Conservation (phyloP, 352 stramenopile genomes). For the Globisporangium abappressorium region DNA sequence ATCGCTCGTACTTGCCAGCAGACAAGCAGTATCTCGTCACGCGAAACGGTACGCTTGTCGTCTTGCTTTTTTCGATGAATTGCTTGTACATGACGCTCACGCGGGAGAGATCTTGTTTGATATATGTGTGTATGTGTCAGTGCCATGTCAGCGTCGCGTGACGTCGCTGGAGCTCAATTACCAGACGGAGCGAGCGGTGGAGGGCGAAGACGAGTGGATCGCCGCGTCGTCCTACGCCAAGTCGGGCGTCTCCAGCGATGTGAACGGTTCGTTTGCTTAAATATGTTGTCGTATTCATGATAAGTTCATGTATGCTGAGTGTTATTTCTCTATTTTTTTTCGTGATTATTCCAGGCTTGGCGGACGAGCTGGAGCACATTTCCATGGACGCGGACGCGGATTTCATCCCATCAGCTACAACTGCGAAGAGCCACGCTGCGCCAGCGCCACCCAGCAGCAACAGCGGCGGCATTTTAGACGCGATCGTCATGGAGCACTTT, state of each 20-base stretch:
- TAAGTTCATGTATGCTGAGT: neutral
- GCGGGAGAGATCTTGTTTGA: neutral
- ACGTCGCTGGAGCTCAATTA: conserved; percentile 75
- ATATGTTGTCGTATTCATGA: neutral
- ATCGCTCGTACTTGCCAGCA: conserved; percentile 65
- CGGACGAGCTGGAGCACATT: conserved; percentile 57
- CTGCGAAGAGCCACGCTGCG: neutral
- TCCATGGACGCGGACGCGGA: conserved; percentile 37
- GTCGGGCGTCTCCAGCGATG: conserved; percentile 25
- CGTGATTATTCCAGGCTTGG: conserved; percentile 24
- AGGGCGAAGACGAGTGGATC: conserved; percentile 90
- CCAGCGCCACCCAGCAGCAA: conserved; percentile 3
- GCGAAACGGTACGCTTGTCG: conserved; percentile 41
- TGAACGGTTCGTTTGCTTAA: conserved; percentile 32
- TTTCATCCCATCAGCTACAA: conserved; percentile 1
- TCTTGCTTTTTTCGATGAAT: neutral
- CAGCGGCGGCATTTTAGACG: conserved; percentile 41
- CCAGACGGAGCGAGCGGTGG: conserved; percentile 63
- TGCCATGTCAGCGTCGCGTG: conserved; percentile 85
- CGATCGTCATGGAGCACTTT: conserved; percentile 78
- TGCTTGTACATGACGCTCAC: neutral
- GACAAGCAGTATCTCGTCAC: conserved; percentile 90
- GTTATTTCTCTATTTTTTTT: neutral
- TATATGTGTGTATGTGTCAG: conserved; percentile 22
- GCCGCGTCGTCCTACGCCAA: conserved; percentile 76